These are phyloP conservation scores for Chlamydomonas eustigma DNA, from an alignment of 139 green algal genomes.

Conservation along the genomic window DNA sequence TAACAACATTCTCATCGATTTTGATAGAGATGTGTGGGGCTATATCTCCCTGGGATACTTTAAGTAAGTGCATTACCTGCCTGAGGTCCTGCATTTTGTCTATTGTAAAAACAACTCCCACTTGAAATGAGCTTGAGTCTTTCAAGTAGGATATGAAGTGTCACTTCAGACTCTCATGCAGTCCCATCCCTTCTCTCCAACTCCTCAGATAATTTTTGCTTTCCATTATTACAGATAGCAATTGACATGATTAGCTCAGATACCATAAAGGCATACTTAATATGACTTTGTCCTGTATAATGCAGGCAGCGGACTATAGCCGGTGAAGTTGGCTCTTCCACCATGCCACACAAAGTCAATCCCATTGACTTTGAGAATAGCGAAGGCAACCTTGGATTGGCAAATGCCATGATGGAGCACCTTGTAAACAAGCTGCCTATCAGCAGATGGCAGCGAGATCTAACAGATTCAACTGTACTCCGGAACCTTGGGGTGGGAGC, in stretches of 20 bases:
- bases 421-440: slow-evolving; percentile 92
- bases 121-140: too few species aligned
- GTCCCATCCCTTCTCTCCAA: too few species aligned
- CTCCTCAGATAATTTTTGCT: too few species aligned
- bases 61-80: too few species aligned
- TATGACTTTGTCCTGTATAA: too few species aligned
- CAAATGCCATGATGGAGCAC: slow-evolving; percentile 91
- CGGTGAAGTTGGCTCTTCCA: slow-evolving; percentile 88
- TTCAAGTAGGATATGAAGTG: too few species aligned
- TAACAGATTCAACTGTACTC: slow-evolving; percentile 97
- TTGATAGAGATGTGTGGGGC: slow-evolving; percentile 95
- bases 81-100: too few species aligned
- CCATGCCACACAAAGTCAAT: slow-evolving; percentile 98
- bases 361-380: slow-evolving; percentile 99
- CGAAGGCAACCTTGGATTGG: slow-evolving; percentile 97
- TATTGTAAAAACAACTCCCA: too few species aligned
- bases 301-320: slow-evolving; percentile 58
- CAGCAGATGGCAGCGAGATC: slow-evolving; percentile 86
- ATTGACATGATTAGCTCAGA: too few species aligned
- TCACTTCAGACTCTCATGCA: too few species aligned
- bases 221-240: too few species aligned
- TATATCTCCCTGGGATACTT: slow-evolving; percentile 99
- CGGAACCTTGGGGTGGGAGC: slow-evolving; percentile 91
- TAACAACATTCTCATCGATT: slow-evolving; percentile 97
- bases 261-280: too few species aligned